Percentiles rank a stretch among this genome's conserved stretches.
Evolutionary conservation across 257 asterid genomes (phyloP).

Genomic region (Ajuga chamaepitys): DNA sequence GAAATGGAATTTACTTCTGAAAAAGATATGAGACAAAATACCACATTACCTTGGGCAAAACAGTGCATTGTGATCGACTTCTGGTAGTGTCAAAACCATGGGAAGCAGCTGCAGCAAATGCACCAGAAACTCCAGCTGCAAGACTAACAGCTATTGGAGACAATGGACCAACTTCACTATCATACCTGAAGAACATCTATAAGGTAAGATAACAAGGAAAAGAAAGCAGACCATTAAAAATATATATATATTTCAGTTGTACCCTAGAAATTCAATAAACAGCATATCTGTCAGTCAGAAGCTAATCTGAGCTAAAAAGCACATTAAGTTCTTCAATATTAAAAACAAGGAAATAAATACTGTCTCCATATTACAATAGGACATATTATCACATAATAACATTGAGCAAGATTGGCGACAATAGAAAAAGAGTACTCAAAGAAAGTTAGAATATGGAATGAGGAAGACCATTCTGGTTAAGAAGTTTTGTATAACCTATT

Average conservation of each 20-base stretch:
- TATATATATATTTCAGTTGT: neutral
- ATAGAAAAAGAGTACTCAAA: neutral
- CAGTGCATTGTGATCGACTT: conserved; percentile 75
- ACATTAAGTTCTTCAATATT: neutral
- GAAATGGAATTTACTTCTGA: neutral
- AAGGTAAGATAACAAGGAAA: conserved; percentile 3
- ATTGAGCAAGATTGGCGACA: neutral
- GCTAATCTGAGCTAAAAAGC: neutral
- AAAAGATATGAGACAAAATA: neutral
- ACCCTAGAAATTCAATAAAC: neutral
- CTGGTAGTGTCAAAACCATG: conserved; percentile 88
- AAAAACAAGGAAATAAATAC: neutral
- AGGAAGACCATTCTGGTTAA: neutral
- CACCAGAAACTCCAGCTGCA: conserved; percentile 92
- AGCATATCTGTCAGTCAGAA: neutral
- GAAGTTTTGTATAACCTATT: neutral
- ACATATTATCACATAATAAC: neutral
- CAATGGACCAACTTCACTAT: conserved; percentile 77
- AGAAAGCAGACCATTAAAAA: neutral
- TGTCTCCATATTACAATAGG: neutral
- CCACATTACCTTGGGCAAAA: conserved; percentile 67
- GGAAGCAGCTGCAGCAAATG: conserved; percentile 96
- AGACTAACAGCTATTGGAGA: conserved; percentile 81
- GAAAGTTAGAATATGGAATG: neutral
- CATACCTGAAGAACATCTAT: conserved; percentile 36